Base-by-base conservation (phyloP, 2,329 filamentous ascomycete genomes). In the Didymosphaeria variabile region DNA sequence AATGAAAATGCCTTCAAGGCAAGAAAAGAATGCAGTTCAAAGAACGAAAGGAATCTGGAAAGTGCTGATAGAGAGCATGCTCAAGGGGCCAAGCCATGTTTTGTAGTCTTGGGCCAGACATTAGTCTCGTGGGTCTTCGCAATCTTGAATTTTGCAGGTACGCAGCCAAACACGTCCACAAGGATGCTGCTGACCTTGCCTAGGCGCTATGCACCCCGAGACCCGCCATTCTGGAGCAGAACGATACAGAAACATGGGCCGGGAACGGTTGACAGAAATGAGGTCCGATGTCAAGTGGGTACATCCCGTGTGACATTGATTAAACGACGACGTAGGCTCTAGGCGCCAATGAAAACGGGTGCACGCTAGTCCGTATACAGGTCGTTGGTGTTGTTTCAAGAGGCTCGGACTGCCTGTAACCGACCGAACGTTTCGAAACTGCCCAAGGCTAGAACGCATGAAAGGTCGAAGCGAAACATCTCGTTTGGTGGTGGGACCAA, bases 1-100 rank as follows among this genome's bases (percentile, higher is more conserved):
- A 68, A 65, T 63, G 64, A 59, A 66, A 67, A 61, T 72, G 72
- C 72, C 72, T 57, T 76, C 72, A 74, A 76, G 73, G 72, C 72
- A 68, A 58, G 52, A 67, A 71, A 56, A 61, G 64, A 69, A 66
- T 54, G 64, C 67, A 55, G 59, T 58, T 64, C 58, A 58, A 61
- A 51, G 59, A 67, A 67, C 45, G 64, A 63, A 63, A 21, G 38
- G 13, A n/a, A 44, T 26, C 52, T 55, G 38, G 23, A 32, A 38
- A n/a, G 19, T 12, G n/a, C 52, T 55, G 52, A 23, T 55, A 34
- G 38, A 45, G 38, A 45, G 26, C n/a, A 32, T 8, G n/a, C 15
- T 44, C n/a, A 17, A n/a, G 52, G 38, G 7, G 12, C 9, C 26
- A 21, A 34, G 23, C 26, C 26, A 26, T 15, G 13, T 55, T 55